A percentile compares a stretch with the other conserved stretches of the same genome.
These are phyloP conservation scores for Beauveria scarabaeidicola DNA, from an alignment of 2,329 filamentous ascomycete species.

Conservation along the genomic window DNA sequence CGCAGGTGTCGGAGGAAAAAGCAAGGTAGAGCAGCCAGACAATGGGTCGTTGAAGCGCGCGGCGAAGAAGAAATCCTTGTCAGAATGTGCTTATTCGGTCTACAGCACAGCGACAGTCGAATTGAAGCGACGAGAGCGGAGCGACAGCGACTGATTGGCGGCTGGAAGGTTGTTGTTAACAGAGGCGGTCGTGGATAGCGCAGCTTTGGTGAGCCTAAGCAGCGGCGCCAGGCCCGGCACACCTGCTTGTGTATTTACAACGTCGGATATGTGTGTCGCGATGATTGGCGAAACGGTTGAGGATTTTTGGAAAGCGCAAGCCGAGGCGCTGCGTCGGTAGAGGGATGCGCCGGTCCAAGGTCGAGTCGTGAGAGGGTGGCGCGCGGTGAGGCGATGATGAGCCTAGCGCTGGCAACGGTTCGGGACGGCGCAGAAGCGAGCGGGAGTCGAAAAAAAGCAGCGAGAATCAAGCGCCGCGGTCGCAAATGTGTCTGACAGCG, in stretches of 20 bases:
- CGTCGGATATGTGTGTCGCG: background rate
- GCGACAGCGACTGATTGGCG: constrained; percentile 7
- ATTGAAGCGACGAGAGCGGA: background rate
- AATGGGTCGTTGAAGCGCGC: constrained; percentile 1
- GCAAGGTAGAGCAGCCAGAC: background rate
- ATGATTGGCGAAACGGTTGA: background rate
- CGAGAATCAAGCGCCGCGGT: background rate
- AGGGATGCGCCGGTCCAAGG: background rate
- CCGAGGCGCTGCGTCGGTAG: background rate
- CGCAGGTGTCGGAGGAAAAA: constrained; percentile 9
- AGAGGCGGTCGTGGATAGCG: background rate
- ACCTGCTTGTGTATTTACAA: background rate
- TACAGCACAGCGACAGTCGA: background rate
- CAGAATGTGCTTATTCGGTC: background rate
- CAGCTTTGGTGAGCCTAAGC: background rate
- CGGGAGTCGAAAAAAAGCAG: background rate
- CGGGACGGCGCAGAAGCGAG: background rate
- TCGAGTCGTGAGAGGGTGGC: background rate
- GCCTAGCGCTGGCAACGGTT: background rate
- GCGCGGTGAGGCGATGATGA: background rate
- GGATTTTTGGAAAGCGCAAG: background rate
- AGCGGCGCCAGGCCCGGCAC: background rate
- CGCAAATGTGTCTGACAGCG: constrained; percentile 8
- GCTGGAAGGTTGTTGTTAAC: background rate
- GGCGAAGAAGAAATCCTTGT: constrained; percentile 1